A percentile compares a stretch with the other conserved stretches of the same genome.
Evolutionary conservation across 345 rosid species (phyloP).

Genomic region (Salix brachista): DNA sequence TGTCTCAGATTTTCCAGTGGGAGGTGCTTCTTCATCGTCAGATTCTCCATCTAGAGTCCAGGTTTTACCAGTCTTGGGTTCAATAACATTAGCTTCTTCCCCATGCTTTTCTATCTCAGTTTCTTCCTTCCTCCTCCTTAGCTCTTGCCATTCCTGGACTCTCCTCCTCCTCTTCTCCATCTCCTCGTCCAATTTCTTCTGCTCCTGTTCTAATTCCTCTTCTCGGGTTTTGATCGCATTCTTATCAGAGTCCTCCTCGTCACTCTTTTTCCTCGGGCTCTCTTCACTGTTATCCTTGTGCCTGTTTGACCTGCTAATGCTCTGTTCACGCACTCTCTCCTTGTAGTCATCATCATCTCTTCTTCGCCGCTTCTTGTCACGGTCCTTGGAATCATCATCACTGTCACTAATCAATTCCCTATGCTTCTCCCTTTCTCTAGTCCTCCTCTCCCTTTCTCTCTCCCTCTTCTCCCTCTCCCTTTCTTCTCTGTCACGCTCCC

Average conservation of each 20-base stretch:
- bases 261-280: conserved; percentile 49
- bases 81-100: conserved; percentile 40
- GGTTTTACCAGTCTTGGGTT: conserved; percentile 58
- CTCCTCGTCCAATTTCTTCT: conserved; percentile 73
- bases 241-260: conserved; percentile 52
- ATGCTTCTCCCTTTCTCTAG: conserved; percentile 57
- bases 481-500: conserved; percentile 1
- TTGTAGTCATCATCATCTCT: conserved; percentile 52
- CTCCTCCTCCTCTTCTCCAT: conserved; percentile 86
- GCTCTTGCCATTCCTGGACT: conserved; percentile 97
- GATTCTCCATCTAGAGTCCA: conserved; percentile 98
- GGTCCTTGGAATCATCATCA: conserved; percentile 47
- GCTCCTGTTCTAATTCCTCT: conserved; percentile 85
- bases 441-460: conserved; percentile 52
- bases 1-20: conserved; percentile 35
- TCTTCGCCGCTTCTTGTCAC: conserved; percentile 52
- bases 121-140: conserved; percentile 84
- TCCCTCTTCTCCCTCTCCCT: conserved; percentile 32
- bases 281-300: conserved; percentile 51
- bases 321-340: conserved; percentile 59
- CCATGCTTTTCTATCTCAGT: conserved; percentile 62
- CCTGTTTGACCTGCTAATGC: conserved; percentile 51
- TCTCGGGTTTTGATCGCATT: conserved; percentile 56
- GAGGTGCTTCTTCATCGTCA: conserved; percentile 75
- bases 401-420: conserved; percentile 48